Evolutionary conservation across 176 grass and related monocot species (phyloP).

Genomic region (Luzula sylvatica): DNA sequence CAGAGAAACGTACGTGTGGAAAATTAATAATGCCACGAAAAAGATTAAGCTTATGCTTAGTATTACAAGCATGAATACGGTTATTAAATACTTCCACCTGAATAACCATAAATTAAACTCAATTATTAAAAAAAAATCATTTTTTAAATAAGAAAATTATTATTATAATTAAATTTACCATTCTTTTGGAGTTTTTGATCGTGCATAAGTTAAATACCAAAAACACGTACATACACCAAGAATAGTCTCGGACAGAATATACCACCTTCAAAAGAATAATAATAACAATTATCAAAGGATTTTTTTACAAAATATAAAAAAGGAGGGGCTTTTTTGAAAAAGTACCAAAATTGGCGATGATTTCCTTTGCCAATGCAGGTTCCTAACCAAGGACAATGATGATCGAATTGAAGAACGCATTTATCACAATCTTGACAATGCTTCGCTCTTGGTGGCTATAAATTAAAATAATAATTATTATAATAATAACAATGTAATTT

Average conservation of each 20-base stretch:
- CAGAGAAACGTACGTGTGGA: conserved; percentile 31
- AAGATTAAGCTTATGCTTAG: conserved; percentile 22
- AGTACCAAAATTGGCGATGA: conserved; percentile 39
- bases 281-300: background rate
- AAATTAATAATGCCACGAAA: conserved; percentile 23
- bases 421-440: conserved; percentile 43
- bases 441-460: conserved; percentile 43
- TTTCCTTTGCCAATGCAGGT: conserved; percentile 43
- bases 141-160: background rate
- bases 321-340: background rate
- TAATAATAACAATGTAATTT: background rate
- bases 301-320: background rate
- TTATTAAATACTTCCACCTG: conserved; percentile 35
- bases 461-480: background rate
- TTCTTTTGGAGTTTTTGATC: conserved; percentile 23
- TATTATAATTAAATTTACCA: conserved; percentile 20
- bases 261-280: conserved; percentile 32
- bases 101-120: background rate
- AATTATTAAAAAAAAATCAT: conserved; percentile 17
- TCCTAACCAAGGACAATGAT: conserved; percentile 48
- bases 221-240: conserved; percentile 25
- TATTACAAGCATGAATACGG: conserved; percentile 18
- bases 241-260: conserved; percentile 28
- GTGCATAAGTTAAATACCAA: conserved; percentile 24
- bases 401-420: conserved; percentile 44